Percentiles rank a stretch among this genome's conserved stretches.
Conservation (phyloP, 2,329 filamentous ascomycete species). For the Chalara sp. region DNA sequence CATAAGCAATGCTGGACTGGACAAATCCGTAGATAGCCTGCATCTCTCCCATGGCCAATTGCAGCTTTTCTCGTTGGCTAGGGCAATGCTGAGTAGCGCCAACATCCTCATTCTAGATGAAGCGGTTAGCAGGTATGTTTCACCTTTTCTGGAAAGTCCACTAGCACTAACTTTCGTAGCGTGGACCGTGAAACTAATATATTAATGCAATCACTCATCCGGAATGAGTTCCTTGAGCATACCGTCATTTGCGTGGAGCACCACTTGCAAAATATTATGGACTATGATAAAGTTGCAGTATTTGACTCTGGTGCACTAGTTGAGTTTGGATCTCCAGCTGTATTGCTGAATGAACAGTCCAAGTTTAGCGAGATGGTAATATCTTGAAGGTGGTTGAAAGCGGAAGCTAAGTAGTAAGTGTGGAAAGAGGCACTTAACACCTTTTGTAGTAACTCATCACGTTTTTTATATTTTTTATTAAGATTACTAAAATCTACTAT, state of each 20-base stretch:
- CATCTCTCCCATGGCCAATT: slow-evolving; percentile 6
- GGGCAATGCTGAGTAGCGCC: slow-evolving; percentile 4
- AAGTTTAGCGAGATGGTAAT: neutral
- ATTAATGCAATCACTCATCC: slow-evolving; percentile 46
- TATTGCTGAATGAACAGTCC: slow-evolving; percentile 30
- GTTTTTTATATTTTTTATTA: too few species aligned
- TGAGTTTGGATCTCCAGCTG: slow-evolving; percentile 78
- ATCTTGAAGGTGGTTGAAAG: too few species aligned
- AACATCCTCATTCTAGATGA: slow-evolving; percentile 28
- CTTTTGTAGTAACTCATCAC: too few species aligned
- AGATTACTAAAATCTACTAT: too few species aligned
- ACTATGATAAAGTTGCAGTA: slow-evolving; percentile 77
- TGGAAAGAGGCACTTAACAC: too few species aligned
- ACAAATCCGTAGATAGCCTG: neutral
- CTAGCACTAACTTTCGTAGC: slow-evolving; percentile 13
- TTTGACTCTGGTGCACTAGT: slow-evolving; percentile 65
- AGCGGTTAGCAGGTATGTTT: slow-evolving; percentile 30
- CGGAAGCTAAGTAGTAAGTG: too few species aligned
- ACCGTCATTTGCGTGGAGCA: slow-evolving; percentile 93
- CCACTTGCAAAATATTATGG: slow-evolving; percentile 81
- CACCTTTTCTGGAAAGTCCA: neutral
- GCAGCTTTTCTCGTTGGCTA: slow-evolving; percentile 26
- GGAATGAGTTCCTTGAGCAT: slow-evolving; percentile 57
- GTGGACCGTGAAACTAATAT: slow-evolving; percentile 50
- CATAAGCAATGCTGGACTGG: slow-evolving; percentile 26